These are phyloP conservation scores for Metschnikowia kofuensis DNA, from an alignment of 805 yeast genomes.

Conservation along the genomic window DNA sequence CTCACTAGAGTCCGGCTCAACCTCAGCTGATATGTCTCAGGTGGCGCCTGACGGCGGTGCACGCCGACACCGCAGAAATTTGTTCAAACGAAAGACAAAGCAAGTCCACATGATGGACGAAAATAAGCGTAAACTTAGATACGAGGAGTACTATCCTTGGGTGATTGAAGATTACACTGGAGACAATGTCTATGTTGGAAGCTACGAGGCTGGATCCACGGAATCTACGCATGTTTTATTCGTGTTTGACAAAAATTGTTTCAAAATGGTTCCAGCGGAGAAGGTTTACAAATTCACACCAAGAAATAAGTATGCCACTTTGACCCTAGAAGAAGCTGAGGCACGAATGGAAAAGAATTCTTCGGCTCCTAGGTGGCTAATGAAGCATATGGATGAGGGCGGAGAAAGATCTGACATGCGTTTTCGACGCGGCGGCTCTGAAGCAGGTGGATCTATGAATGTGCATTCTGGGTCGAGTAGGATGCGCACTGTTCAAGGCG, in stretches of 20 bases:
- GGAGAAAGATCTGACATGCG: constrained; percentile 48
- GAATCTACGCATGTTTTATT: constrained; percentile 79
- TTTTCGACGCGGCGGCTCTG: constrained; percentile 29
- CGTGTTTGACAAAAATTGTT: constrained; percentile 82
- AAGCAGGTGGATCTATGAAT: constrained; percentile 4
- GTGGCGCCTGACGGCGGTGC: constrained; percentile 95
- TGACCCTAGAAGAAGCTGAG: constrained; percentile 95
- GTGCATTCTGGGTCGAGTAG: constrained; percentile 12
- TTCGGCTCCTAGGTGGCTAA: constrained; percentile 88
- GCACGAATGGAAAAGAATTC: constrained; percentile 81
- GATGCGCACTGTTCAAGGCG: constrained; percentile 44
- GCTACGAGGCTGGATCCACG: constrained; percentile 85
- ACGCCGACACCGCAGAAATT: constrained; percentile 51
- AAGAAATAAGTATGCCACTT: constrained; percentile 87
- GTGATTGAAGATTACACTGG: constrained; percentile 96
- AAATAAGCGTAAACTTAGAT: constrained; percentile 75
- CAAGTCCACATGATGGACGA: constrained; percentile 82
- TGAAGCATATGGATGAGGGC: constrained; percentile 79
- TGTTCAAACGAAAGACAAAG: constrained; percentile 75
- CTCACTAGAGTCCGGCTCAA: constrained; percentile 8
- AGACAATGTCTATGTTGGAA: constrained; percentile 90
- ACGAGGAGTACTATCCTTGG: constrained; percentile 98
- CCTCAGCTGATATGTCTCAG: constrained; percentile 52
- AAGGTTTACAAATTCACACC: constrained; percentile 93
- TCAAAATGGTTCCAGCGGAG: constrained; percentile 92